Base-by-base conservation (phyloP, 1,139 yeast genomes). In the Yamadazyma diospyri region DNA sequence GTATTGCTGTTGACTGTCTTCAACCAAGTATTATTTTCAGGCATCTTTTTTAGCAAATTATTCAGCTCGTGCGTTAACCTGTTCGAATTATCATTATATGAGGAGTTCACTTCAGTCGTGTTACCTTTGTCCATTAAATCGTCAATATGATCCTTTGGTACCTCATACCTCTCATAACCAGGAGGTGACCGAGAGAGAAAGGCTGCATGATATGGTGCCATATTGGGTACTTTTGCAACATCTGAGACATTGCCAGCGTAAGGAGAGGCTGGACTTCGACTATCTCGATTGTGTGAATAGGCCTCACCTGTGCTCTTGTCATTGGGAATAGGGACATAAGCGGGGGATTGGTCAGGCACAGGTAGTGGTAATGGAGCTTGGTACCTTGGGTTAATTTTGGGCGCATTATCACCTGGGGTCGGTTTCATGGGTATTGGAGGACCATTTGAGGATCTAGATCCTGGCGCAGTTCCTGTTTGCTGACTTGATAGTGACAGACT, bases 21-120 rank as follows among this genome's bases (percentile, higher is more conserved):
- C 4, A 45, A 16, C 6, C 19, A 10, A 10, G 23, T 22, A 2
- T 30, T 13, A 27, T 34, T 34, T n/a, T 27, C 30, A 6, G 48
- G 41, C 2, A 55, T 21, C 2, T 43, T 38, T 5, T 32, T 28
- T 22, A 61, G 45, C 18, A 43, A 43, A n/a, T 36, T 25, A 33
- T 57, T 59, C 28, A 63, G 51, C 27, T 48, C 44, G 3, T 39
- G 35, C 2, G 66, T 50, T 18, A 63, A 39, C 18, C 39, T 36
- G 13, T 43, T 41, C 24, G 52, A 32, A 16, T 38, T 11, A 7
- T 22, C 32, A 3, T 16, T 16, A 9, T 27, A 31, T 2, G 21
- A 19, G n/a, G 8, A 24, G n/a, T 23, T 8, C 10, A 28, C 6
- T 6, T 14, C 14, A 1, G 27, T 17, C 21, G 38, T 29, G 25